Percentiles rank a stretch among this genome's conserved stretches.
Evolutionary conservation across 768 basidiomycete genomes (phyloP).

Genomic region (Tricholoma furcatifolium): DNA sequence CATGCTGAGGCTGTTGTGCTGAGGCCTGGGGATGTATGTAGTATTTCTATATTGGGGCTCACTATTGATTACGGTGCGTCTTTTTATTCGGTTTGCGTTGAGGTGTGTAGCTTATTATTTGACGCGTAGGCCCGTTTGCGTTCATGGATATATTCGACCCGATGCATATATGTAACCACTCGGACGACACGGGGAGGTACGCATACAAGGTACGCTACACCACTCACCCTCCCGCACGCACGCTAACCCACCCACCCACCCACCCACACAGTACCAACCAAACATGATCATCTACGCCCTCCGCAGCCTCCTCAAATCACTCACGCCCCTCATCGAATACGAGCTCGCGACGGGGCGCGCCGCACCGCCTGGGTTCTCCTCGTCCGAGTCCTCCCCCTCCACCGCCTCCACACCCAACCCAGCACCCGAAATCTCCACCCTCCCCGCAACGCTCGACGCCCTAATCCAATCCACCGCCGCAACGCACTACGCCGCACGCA

Average conservation of each 20-base stretch:
- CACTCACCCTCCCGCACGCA: not conserved
- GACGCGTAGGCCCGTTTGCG: conserved; percentile 71
- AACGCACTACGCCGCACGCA: conserved; percentile 61
- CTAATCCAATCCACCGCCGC: conserved; percentile 34
- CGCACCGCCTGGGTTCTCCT: conserved; percentile 47
- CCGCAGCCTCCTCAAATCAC: conserved; percentile 69
- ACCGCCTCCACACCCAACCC: not conserved
- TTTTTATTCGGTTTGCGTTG: not conserved
- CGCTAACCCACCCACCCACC: not conserved
- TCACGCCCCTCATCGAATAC: conserved; percentile 84
- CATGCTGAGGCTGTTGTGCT: conserved; percentile 9
- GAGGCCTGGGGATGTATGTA: conserved; percentile 21
- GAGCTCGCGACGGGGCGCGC: conserved; percentile 62
- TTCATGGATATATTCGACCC: conserved; percentile 94
- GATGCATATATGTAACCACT: conserved; percentile 89
- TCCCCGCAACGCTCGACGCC: not conserved
- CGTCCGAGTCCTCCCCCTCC: not conserved
- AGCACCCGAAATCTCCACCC: not conserved
- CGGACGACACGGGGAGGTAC: conserved; percentile 76
- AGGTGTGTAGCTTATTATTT: not conserved
- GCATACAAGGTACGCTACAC: conserved; percentile 50
- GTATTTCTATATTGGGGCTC: conserved; percentile 71
- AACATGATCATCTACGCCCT: conserved; percentile 82
- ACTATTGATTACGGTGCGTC: conserved; percentile 72
- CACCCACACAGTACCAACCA: conserved; percentile 60